Evolutionary conservation across 108 stramenopile genomes (phyloP), one percentile per base, ranked within the genome.

Genomic region (Chaetoceros muelleri): DNA sequence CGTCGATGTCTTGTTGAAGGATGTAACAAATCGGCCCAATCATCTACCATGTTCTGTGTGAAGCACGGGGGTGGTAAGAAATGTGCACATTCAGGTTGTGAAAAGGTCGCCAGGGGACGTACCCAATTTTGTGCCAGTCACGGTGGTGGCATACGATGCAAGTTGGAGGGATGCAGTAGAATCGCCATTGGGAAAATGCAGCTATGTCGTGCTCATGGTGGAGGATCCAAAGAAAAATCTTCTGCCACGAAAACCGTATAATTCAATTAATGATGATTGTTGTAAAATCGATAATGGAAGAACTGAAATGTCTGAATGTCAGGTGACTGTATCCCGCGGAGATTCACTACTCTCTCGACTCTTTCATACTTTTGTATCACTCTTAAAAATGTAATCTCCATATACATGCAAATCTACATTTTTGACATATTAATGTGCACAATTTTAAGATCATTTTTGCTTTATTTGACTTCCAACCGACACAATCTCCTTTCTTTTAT

Each of bases 31-130:
- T 90, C 90, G 24, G 97, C 97, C 20, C 95, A 95, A 62, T 90
- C 87, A 18, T 86, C 88, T 25, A 98, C 97, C 2, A 79, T 87
- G 57, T 96, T 86, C 66, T 98, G 97, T 61, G 95, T 96, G 30
- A 91, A 92, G 48, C 97, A 98, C 64, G 97, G 97, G n/a, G 97
- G 97, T 24, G 97, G 97, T n/a, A 91, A 91, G 66, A 91, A 88
- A 58, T 94, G 93, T 56, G 58, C 72, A 30, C 61, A 73, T 53
- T 58, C 58, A 5, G 79, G 82, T 18, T 94, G 93, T 52, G 75
- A 80, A 45, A 90, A 90, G 62, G 93, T 90, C 52, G 80, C 93
- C 29, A 76, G 88, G 28, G 88, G 93, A 7, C 73, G 75, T 34
- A 94, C 93, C n/a, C 56, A 68, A 45, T 94, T 61, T 69, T 94